These are phyloP conservation scores for Arthrocladium fulminans DNA, from an alignment of 2,329 filamentous ascomycete species.

Conservation along the genomic window DNA sequence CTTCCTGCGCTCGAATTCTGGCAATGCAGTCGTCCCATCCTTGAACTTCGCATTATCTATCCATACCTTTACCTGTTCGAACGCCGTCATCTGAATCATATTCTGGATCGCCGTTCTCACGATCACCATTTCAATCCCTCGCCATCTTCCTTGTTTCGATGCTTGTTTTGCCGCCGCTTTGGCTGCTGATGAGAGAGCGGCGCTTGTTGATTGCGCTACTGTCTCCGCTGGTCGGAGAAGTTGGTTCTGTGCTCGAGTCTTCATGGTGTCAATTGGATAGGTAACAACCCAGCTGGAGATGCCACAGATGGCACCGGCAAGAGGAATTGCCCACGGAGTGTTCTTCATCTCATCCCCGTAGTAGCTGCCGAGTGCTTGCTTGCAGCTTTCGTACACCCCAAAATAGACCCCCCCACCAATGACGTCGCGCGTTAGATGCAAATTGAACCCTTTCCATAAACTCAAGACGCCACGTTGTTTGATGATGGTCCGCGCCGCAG, in stretches of 20 bases:
- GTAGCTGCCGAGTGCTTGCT: constrained; percentile 37
- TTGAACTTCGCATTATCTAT: constrained; percentile 33
- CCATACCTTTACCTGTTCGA: constrained; percentile 37
- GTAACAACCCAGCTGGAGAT: constrained; percentile 41
- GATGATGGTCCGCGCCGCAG: constrained; percentile 36
- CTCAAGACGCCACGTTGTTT: constrained; percentile 35
- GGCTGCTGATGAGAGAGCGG: constrained; percentile 23
- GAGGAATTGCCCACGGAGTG: constrained; percentile 35
- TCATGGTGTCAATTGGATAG: constrained; percentile 40
- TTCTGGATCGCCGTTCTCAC: constrained; percentile 40
- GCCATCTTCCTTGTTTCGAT: constrained; percentile 33
- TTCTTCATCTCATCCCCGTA: constrained; percentile 34
- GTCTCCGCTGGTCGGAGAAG: constrained; percentile 28
- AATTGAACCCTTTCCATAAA: constrained; percentile 38
- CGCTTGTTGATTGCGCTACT: constrained; percentile 6
- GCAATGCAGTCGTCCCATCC: constrained; percentile 19
- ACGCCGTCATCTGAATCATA: constrained; percentile 40
- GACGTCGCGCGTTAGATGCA: constrained; percentile 38
- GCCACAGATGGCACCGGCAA: constrained; percentile 39
- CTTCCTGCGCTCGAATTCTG: constrained; percentile 21
- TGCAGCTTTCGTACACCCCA: constrained; percentile 39
- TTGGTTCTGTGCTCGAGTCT: constrained; percentile 41
- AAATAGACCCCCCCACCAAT: constrained; percentile 40
- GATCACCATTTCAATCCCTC: constrained; percentile 40
- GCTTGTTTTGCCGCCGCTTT: constrained; percentile 31